A percentile compares a stretch with the other conserved stretches of the same genome.
These are phyloP conservation scores for Euphrasia arctica DNA, from an alignment of 305 asterid genomes.

Conservation along the genomic window DNA sequence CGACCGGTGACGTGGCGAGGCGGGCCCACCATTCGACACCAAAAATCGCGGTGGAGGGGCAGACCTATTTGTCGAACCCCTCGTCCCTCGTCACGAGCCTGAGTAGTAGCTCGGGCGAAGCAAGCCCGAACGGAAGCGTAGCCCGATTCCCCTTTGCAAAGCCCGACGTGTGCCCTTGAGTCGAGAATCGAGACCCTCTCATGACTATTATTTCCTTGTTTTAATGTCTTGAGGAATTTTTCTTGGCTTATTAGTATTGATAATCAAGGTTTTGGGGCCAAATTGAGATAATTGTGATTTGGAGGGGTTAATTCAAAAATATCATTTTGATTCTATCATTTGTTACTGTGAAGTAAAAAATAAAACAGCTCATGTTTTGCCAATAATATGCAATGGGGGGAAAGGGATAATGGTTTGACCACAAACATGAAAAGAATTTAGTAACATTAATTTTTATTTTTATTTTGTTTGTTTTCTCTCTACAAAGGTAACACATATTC, in stretches of 20 bases:
- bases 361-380: too few relatives aligned
- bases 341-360: too few relatives aligned
- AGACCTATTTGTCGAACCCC: background rate
- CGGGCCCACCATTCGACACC: conserved; percentile 13
- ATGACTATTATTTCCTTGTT: background rate
- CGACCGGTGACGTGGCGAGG: conserved; percentile 61
- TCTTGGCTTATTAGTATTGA: too few relatives aligned
- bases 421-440: background rate
- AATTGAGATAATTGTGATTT: background rate
- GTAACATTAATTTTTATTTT: too few relatives aligned
- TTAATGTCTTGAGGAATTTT: background rate
- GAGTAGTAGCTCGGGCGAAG: background rate
- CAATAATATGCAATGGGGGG: background rate
- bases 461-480: too few relatives aligned
- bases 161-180: background rate
- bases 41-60: too few relatives aligned
- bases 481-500: background rate
- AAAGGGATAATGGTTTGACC: background rate
- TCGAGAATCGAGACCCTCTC: background rate
- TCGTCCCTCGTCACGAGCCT: background rate
- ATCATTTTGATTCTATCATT: too few relatives aligned
- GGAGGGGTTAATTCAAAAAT: background rate
- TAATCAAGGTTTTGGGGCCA: background rate
- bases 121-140: background rate
- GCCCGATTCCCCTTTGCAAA: background rate